Base-by-base conservation (phyloP, 2,329 filamentous ascomycete genomes). In the Beauveria rudraprayagi region DNA sequence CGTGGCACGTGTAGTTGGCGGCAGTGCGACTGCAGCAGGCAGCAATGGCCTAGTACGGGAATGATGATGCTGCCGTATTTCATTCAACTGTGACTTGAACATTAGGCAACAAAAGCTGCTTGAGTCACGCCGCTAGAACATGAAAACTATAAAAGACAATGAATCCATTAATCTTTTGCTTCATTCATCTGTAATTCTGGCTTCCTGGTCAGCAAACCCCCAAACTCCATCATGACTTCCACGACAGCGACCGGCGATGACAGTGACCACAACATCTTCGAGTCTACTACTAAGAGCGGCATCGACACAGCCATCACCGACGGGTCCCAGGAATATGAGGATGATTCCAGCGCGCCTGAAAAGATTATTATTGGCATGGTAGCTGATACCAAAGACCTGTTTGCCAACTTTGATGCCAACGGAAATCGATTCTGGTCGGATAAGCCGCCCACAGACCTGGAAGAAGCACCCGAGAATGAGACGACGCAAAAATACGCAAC, bases 401-500 rank as follows among this genome's bases (percentile, higher is more conserved):
- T 78, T 67, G 68, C 73, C 22, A 76, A 76, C 52, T 70, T 65
- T 24, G 82, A 84, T 67, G 72, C 77, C 11, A 72, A 77, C 51
- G 82, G 80, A 10, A 72, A 77, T 40, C 73, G 76, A 62, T 80
- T 80, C 48, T 86, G 83, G 84, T 78, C 80, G 8, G 78, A 81
- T 59, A 78, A 81, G 62, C 76, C 78, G 30, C 83, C 84, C 1
- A 75, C 80, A 53, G 79, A 84, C 63, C 73, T 83, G 3, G 76
- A 79, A 51, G 79, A 82, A 56, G 78, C 83, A 0, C 83, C 80
- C 5, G 85, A 88, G 67, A 83, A 86, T 64, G 79, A 81, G 19
- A 78, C 84, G 65, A 87, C 83, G 1, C 79, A 80, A 41, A 83
- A 83, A 64, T 88, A 80, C 67, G 85, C 85, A 2, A 74, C 87